Evolutionary conservation across 768 basidiomycete genomes (phyloP).

Genomic region (Fibroporia radiculosa): DNA sequence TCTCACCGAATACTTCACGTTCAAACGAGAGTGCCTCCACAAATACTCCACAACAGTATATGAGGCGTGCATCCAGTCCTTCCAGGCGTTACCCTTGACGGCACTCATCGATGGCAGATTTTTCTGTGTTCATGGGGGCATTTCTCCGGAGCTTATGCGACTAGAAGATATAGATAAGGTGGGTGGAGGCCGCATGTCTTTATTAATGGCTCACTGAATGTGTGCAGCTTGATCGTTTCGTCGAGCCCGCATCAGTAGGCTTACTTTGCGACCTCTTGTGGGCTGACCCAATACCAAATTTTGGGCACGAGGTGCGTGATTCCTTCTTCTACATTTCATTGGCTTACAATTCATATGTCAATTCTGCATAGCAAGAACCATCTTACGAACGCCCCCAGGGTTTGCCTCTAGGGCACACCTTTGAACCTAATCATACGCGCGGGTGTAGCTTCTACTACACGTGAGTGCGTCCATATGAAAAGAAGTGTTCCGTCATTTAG

Average conservation of each 20-base stretch:
- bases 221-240: slow-evolving; percentile 77
- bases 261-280: slow-evolving; percentile 92
- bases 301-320: slow-evolving; percentile 70
- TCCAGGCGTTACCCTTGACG: slow-evolving; percentile 83
- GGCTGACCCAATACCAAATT: slow-evolving; percentile 89
- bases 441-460: slow-evolving; percentile 94
- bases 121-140: slow-evolving; percentile 95
- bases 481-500: slow-evolving; percentile 82
- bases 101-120: slow-evolving; percentile 93
- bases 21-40: slow-evolving; percentile 93
- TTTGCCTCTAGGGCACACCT: slow-evolving; percentile 51
- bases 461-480: slow-evolving; percentile 56
- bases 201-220: not conserved
- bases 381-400: slow-evolving; percentile 23
- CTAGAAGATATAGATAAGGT: slow-evolving; percentile 70
- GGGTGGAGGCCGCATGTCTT: slow-evolving; percentile 8
- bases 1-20: slow-evolving; percentile 96
- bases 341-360: not conserved
- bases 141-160: slow-evolving; percentile 78
- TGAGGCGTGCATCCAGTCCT: slow-evolving; percentile 86
- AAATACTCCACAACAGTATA: slow-evolving; percentile 85
- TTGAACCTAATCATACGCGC: slow-evolving; percentile 75
- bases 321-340: slow-evolving; percentile 14
- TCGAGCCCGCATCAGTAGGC: slow-evolving; percentile 89
- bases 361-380: slow-evolving; percentile 12